A percentile compares a stretch with the other conserved stretches of the same genome.
Conservation (phyloP, 1,284 basidiomycete species). For the Omphalotus olearius region DNA sequence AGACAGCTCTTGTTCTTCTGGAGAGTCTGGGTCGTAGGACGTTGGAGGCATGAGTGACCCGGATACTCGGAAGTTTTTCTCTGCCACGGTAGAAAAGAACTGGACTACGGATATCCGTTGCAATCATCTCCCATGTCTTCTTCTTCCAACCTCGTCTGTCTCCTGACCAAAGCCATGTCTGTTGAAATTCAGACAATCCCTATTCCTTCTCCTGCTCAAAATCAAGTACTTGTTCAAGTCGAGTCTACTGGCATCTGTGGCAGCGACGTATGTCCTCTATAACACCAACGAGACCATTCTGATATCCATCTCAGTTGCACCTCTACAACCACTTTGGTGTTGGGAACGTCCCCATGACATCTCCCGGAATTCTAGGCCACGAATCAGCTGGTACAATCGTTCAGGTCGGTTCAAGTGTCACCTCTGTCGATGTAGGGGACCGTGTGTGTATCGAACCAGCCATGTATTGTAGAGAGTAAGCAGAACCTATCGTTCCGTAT, state of each 20-base stretch:
- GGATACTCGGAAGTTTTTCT: too few species aligned
- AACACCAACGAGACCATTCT: not conserved
- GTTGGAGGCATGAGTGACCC: slow-evolving; percentile 22
- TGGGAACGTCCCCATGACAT: slow-evolving; percentile 11
- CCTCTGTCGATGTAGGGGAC: slow-evolving; percentile 17
- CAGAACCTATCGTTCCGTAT: not conserved
- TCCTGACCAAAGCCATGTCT: slow-evolving; percentile 12
- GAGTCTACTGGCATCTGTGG: slow-evolving; percentile 19
- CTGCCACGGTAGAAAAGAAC: too few species aligned
- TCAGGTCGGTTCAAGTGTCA: slow-evolving; percentile 27
- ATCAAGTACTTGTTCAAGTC: slow-evolving; percentile 17
- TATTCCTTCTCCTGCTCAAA: slow-evolving; percentile 10
- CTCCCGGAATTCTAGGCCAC: slow-evolving; percentile 54
- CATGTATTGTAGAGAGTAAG: slow-evolving; percentile 17
- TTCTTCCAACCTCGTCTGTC: slow-evolving; percentile 13
- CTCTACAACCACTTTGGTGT: slow-evolving; percentile 15
- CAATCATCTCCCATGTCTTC: not conserved
- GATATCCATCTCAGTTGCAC: slow-evolving; percentile 9
- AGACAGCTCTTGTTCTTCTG: slow-evolving; percentile 32
- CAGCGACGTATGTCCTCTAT: slow-evolving; percentile 14
- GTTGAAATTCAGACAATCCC: slow-evolving; percentile 15
- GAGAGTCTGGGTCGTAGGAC: slow-evolving; percentile 34
- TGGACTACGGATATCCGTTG: too few species aligned
- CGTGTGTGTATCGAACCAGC: slow-evolving; percentile 19
- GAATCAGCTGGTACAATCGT: slow-evolving; percentile 55